Percentiles rank a stretch among this genome's conserved stretches.
Evolutionary conservation across 2,329 filamentous ascomycete genomes (phyloP).

Genomic region (Fusarium nygamai): DNA sequence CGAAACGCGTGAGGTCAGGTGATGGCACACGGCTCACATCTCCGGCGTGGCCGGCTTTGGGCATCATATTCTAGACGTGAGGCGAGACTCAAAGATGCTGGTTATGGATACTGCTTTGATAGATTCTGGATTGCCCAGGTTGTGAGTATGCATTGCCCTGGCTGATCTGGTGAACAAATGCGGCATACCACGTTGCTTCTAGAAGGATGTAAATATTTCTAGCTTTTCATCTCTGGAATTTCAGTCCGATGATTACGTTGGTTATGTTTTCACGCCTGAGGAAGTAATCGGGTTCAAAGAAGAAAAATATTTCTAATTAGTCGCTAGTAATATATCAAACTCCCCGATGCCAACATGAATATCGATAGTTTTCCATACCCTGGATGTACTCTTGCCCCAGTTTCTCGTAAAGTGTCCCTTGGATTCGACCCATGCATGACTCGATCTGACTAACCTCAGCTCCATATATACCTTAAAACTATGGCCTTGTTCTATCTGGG

Average conservation of each 20-base stretch:
- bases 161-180: not conserved
- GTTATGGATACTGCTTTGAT: not conserved
- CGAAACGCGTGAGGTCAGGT: conserved; percentile 28
- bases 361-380: not conserved
- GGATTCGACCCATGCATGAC: not conserved
- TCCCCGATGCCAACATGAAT: not conserved
- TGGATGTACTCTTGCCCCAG: not conserved
- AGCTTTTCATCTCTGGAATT: not conserved
- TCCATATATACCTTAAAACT: conserved; percentile 5
- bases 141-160: not conserved
- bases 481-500: not conserved
- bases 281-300: not conserved
- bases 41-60: not conserved
- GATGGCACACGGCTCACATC: not conserved
- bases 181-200: not conserved
- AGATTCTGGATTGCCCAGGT: not conserved
- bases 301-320: not conserved
- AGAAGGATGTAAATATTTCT: not conserved
- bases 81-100: not conserved
- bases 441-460: conserved; percentile 3
- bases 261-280: not conserved
- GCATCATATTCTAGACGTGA: not conserved
- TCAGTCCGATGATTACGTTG: not conserved
- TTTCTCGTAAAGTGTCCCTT: not conserved
- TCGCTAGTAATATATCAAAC: not conserved